Evolutionary conservation across 2,329 filamentous ascomycete genomes (phyloP).

Genomic region (Scytalidium lignicola): DNA sequence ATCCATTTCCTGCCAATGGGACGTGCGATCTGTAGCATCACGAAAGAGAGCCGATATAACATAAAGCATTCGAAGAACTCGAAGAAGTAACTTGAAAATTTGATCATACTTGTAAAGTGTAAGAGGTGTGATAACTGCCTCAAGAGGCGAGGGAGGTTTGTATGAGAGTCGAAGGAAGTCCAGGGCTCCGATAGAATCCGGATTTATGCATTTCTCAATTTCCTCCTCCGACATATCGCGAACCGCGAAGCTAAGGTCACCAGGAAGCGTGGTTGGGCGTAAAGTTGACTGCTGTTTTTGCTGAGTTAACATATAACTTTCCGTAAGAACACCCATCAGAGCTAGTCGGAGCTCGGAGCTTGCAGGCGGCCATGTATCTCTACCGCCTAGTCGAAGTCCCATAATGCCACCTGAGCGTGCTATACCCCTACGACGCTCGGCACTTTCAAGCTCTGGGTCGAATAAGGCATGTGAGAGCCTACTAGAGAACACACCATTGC

Average conservation of each 20-base stretch:
- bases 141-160: constrained; percentile 65
- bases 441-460: constrained; percentile 72
- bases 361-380: constrained; percentile 86
- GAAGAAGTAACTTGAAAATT: constrained; percentile 75
- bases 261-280: constrained; percentile 45
- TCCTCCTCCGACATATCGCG: constrained; percentile 74
- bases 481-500: constrained; percentile 78
- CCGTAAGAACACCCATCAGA: constrained; percentile 77
- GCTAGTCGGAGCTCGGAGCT: constrained; percentile 89
- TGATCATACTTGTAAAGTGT: constrained; percentile 77
- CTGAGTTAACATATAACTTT: constrained; percentile 53
- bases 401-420: constrained; percentile 67
- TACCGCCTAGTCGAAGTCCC: constrained; percentile 75
- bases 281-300: constrained; percentile 20
- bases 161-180: constrained; percentile 90
- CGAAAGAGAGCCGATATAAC: constrained; percentile 62
- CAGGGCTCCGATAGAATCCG: constrained; percentile 78
- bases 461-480: constrained; percentile 80
- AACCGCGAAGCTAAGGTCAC: constrained; percentile 75
- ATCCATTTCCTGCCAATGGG: constrained; percentile 17
- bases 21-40: constrained; percentile 41
- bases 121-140: constrained; percentile 65
- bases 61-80: constrained; percentile 73
- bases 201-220: constrained; percentile 77
- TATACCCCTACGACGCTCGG: constrained; percentile 66